These are phyloP conservation scores for Apiotrichum brassicae DNA, from an alignment of 1,284 basidiomycete species.

Conservation along the genomic window DNA sequence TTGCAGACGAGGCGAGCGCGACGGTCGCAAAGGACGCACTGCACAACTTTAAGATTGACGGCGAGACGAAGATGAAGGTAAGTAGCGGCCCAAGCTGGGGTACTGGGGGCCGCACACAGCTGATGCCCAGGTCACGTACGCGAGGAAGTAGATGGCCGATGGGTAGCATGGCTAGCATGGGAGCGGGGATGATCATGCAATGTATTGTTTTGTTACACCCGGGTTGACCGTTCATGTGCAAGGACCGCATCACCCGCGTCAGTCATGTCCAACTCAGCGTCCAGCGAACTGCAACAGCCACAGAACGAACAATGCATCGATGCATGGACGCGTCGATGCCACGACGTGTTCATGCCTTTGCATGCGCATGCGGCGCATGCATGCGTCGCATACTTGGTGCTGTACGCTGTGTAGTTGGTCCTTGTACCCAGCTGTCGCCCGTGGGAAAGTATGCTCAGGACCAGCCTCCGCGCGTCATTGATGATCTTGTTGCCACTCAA, in stretches of 20 bases:
- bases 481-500: too few relatives aligned
- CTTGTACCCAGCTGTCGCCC: too few relatives aligned
- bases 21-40: constrained; percentile 84
- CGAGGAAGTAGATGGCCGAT: constrained; percentile 26
- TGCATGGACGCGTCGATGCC: too few relatives aligned
- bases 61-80: constrained; percentile 94
- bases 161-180: background rate
- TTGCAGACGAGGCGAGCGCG: constrained; percentile 80
- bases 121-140: constrained; percentile 29
- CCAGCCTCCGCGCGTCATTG: too few relatives aligned
- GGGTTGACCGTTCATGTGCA: background rate
- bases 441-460: too few relatives aligned
- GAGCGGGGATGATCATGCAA: background rate
- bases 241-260: constrained; percentile 34
- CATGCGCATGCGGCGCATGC: too few relatives aligned
- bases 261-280: too few relatives aligned
- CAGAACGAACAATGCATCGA: too few relatives aligned
- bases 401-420: too few relatives aligned
- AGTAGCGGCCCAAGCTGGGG: constrained; percentile 12
- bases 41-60: constrained; percentile 93
- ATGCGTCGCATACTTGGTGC: too few relatives aligned
- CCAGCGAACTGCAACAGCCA: too few relatives aligned
- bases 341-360: too few relatives aligned
- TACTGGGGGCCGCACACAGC: background rate
- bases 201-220: background rate